phyloP scores from a whole-genome alignment of 306 rosid genomes.

The Cyclanthera cordifolia region DNA sequence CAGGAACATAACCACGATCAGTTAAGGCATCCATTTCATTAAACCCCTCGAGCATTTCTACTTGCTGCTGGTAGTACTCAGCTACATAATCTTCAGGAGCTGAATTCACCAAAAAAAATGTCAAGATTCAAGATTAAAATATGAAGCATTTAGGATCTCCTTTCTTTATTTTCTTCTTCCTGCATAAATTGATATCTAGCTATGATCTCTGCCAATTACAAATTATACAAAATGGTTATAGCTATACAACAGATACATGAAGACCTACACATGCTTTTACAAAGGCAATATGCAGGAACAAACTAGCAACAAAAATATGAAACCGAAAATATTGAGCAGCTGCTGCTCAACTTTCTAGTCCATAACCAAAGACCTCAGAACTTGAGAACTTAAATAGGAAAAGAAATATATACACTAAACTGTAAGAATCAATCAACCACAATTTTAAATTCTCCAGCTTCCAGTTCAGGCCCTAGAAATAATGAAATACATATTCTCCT shows the following conservation, averaged over 20 bases:
- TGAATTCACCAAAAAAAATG: conserved; percentile 26
- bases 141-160: neutral
- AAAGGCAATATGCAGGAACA: neutral
- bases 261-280: conserved; percentile 5
- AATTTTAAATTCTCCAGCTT: conserved; percentile 3
- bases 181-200: neutral
- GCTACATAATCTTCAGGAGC: conserved; percentile 82
- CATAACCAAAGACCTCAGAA: neutral
- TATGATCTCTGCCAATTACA: neutral
- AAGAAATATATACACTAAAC: neutral
- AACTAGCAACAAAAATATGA: neutral
- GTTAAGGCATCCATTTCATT: conserved; percentile 91
- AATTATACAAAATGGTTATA: neutral
- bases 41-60: conserved; percentile 89
- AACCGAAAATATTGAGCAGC: neutral
- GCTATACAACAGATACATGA: neutral
- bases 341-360: neutral
- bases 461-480: neutral
- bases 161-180: neutral
- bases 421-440: conserved; percentile 2
- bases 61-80: conserved; percentile 92
- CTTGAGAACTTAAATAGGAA: neutral
- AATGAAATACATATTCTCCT: conserved; percentile 1
- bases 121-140: neutral
- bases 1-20: conserved; percentile 71